Percentiles rank a stretch among this genome's conserved stretches.
Conservation (phyloP, 345 rosid genomes). For the Heritiera littoralis region DNA sequence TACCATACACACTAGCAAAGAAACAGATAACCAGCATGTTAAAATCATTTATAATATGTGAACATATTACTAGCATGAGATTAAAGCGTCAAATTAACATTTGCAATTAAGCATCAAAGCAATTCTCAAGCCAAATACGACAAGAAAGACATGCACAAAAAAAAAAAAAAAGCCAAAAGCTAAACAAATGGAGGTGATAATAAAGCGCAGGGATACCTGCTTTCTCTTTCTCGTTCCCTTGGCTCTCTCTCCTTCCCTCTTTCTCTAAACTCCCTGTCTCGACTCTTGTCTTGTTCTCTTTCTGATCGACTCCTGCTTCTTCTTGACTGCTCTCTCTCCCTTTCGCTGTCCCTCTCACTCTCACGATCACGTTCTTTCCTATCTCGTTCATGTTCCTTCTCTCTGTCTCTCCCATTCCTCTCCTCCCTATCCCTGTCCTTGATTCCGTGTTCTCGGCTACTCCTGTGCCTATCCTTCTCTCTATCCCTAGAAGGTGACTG, state of each 20-base stretch:
- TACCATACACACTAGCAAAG: not conserved
- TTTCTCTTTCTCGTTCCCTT: constrained; percentile 69
- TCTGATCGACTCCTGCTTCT: constrained; percentile 64
- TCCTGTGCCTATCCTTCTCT: constrained; percentile 48
- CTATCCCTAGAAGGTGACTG: constrained; percentile 47
- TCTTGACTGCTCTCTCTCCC: constrained; percentile 46
- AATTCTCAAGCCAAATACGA: not conserved
- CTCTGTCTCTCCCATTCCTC: constrained; percentile 40
- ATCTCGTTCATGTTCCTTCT: constrained; percentile 39
- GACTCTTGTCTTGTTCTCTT: constrained; percentile 56
- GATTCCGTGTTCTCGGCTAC: constrained; percentile 47
- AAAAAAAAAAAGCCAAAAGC: not conserved
- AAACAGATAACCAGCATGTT: not conserved
- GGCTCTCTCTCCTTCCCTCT: constrained; percentile 58
- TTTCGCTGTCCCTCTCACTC: constrained; percentile 43
- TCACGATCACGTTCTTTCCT: constrained; percentile 39
- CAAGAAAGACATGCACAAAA: not conserved
- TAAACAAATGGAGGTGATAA: constrained; percentile 4
- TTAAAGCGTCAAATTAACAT: not conserved
- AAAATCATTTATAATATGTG: not conserved
- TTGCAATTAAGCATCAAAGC: not conserved
- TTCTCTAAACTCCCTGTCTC: constrained; percentile 58
- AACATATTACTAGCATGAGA: not conserved
- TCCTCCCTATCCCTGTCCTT: constrained; percentile 53
- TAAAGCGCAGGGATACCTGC: constrained; percentile 51